These are phyloP conservation scores for Xylaria sp. DNA, from an alignment of 2,329 filamentous ascomycete species.

Conservation along the genomic window DNA sequence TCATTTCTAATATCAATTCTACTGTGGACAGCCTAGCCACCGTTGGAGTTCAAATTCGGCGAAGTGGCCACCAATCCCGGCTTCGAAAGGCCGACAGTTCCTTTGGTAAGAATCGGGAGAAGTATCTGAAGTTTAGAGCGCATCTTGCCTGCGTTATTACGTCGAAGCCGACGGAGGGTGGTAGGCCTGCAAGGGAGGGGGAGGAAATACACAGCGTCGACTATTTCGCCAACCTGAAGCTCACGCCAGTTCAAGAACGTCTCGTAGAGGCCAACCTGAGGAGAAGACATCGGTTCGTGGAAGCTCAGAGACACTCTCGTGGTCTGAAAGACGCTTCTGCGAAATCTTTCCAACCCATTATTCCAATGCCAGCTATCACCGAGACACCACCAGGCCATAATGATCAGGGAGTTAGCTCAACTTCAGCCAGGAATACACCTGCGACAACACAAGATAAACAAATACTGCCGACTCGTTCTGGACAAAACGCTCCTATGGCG, in stretches of 20 bases:
- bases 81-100: not conserved
- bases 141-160: constrained; percentile 5
- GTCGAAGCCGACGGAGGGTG: not conserved
- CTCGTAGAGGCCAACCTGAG: constrained; percentile 8
- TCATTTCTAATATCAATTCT: constrained; percentile 6
- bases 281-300: not conserved
- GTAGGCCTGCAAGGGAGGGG: not conserved
- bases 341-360: not conserved
- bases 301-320: constrained; percentile 2
- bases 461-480: not conserved
- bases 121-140: not conserved
- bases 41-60: constrained; percentile 3
- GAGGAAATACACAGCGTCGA: constrained; percentile 1
- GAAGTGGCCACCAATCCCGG: not conserved
- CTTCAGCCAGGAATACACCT: not conserved
- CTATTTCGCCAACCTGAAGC: constrained; percentile 2
- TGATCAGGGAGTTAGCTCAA: not conserved
- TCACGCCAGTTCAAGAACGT: constrained; percentile 3
- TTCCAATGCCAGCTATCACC: not conserved
- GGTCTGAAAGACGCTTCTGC: not conserved
- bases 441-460: not conserved
- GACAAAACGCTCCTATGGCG: too few species aligned
- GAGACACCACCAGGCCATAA: not conserved
- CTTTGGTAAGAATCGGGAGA: constrained; percentile 3
- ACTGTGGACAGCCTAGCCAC: not conserved